Conservation (phyloP, 2,329 filamentous ascomycete species). For the Talaromyces marneffei region DNA sequence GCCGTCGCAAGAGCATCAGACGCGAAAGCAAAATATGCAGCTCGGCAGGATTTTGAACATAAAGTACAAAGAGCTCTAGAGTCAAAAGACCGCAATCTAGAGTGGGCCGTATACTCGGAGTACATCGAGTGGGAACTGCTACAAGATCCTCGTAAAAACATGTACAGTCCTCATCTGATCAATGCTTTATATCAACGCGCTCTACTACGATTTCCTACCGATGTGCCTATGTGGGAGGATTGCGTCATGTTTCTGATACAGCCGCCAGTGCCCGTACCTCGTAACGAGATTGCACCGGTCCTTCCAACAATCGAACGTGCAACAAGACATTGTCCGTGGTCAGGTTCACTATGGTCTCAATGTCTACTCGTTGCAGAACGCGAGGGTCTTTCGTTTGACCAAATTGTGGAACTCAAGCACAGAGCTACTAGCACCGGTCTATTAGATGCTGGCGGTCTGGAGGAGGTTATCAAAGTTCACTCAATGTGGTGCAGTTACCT, state of each 20-base stretch:
- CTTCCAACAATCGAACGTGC: slow-evolving; percentile 73
- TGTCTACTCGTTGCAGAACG: slow-evolving; percentile 81
- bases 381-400: slow-evolving; percentile 66
- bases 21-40: slow-evolving; percentile 49
- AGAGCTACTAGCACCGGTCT: slow-evolving; percentile 80
- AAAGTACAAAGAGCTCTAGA: slow-evolving; percentile 48
- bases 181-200: slow-evolving; percentile 71
- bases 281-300: slow-evolving; percentile 42
- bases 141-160: slow-evolving; percentile 52
- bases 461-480: slow-evolving; percentile 84
- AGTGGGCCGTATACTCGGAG: slow-evolving; percentile 51
- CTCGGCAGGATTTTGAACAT: slow-evolving; percentile 52
- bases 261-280: slow-evolving; percentile 45
- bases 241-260: slow-evolving; percentile 67
- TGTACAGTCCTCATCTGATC: slow-evolving; percentile 50
- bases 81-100: slow-evolving; percentile 46
- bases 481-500: slow-evolving; percentile 93
- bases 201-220: slow-evolving; percentile 64
- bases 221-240: slow-evolving; percentile 75
- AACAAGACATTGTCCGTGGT: slow-evolving; percentile 88
- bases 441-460: slow-evolving; percentile 78
- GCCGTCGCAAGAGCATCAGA: slow-evolving; percentile 47
- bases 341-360: slow-evolving; percentile 82
- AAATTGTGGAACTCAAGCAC: slow-evolving; percentile 87
- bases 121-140: slow-evolving; percentile 83